phyloP scores from a whole-genome alignment of 306 rosid species.

The Prunus davidiana region DNA sequence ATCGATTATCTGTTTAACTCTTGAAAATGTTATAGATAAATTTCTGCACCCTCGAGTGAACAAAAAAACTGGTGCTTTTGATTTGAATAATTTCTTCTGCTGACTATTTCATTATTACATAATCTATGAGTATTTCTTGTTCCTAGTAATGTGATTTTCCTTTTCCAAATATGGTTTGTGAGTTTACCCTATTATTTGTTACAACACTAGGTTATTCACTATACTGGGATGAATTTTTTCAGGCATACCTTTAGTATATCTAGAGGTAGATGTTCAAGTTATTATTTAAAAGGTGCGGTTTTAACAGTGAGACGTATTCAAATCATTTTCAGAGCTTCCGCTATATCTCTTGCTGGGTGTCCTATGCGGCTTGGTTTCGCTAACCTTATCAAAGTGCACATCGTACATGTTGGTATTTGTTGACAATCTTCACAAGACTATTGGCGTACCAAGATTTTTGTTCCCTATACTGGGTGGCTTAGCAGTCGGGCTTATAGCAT shows the following conservation, averaged over 20 bases:
- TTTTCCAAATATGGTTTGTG: not conserved
- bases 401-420: conserved; percentile 55
- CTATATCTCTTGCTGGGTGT: conserved; percentile 84
- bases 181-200: not conserved
- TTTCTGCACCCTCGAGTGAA: not conserved
- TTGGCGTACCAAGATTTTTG: conserved; percentile 52
- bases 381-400: conserved; percentile 76
- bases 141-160: not conserved
- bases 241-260: conserved; percentile 17
- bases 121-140: not conserved
- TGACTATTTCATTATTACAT: not conserved
- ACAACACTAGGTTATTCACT: conserved; percentile 11
- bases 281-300: conserved; percentile 21
- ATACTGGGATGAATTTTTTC: conserved; percentile 11
- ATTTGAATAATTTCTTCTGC: not conserved
- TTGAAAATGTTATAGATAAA: not conserved
- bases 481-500: conserved; percentile 75
- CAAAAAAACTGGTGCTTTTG: not conserved
- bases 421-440: conserved; percentile 56
- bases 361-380: conserved; percentile 81
- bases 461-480: conserved; percentile 85
- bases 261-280: conserved; percentile 12
- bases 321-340: conserved; percentile 89
- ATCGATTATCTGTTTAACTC: conserved; percentile 3
- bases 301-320: conserved; percentile 37